phyloP scores from a whole-genome alignment of 148 eudicot species.

The Rhododendron griersonianum region DNA sequence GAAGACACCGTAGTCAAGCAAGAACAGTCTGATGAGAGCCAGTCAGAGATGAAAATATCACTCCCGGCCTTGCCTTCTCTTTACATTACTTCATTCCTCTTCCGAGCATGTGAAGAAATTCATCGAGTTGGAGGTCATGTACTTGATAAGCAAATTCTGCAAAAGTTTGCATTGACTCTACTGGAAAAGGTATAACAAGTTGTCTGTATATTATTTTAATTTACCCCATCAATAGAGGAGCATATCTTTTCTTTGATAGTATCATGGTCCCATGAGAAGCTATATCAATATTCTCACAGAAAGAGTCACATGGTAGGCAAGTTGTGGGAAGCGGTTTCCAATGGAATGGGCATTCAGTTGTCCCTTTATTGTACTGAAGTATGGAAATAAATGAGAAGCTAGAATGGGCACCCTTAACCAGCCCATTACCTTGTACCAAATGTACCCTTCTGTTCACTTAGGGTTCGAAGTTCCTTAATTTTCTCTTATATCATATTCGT shows the following conservation, averaged over 20 bases:
- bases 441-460: background rate
- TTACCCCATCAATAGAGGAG: background rate
- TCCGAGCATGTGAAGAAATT: constrained; percentile 88
- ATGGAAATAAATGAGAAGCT: background rate
- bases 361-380: background rate
- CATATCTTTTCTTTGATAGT: background rate
- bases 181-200: constrained; percentile 63
- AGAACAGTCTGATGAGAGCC: constrained; percentile 62
- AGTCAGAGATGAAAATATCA: constrained; percentile 77
- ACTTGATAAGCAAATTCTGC: constrained; percentile 74
- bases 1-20: constrained; percentile 90
- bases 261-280: background rate
- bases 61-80: constrained; percentile 93
- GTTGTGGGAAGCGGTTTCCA: background rate
- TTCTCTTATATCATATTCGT: background rate
- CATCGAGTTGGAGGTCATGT: constrained; percentile 95
- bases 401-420: background rate
- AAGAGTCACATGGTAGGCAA: background rate
- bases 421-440: background rate
- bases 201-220: background rate
- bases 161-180: constrained; percentile 60
- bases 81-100: constrained; percentile 76
- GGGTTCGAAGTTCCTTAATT: background rate
- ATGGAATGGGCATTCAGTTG: background rate
- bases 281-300: background rate